phyloP scores from a whole-genome alignment of 805 yeast species.

The Wilhelminamyces savonicus region DNA sequence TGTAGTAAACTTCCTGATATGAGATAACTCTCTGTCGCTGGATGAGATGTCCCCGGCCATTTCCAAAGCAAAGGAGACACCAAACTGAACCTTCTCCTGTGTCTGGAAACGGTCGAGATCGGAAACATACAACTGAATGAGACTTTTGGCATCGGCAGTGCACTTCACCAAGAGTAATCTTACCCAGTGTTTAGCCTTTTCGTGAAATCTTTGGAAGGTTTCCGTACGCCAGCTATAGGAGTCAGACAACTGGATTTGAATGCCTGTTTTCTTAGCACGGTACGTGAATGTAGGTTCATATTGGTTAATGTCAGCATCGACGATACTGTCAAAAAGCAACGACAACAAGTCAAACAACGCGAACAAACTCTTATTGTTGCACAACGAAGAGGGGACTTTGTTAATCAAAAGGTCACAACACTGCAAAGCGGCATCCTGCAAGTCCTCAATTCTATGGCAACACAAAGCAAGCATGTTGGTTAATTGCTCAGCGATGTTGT shows the following conservation, averaged over 20 bases:
- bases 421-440: slow-evolving; percentile 75
- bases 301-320: slow-evolving; percentile 77
- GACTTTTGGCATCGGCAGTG: slow-evolving; percentile 68
- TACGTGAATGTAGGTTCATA: slow-evolving; percentile 80
- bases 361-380: slow-evolving; percentile 67
- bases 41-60: slow-evolving; percentile 73
- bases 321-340: slow-evolving; percentile 68
- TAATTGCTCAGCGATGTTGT: slow-evolving; percentile 57
- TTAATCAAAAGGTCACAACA: slow-evolving; percentile 65
- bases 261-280: slow-evolving; percentile 36
- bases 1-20: slow-evolving; percentile 32
- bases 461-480: slow-evolving; percentile 61
- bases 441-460: slow-evolving; percentile 67
- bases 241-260: slow-evolving; percentile 61
- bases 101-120: slow-evolving; percentile 13
- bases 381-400: slow-evolving; percentile 69
- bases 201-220: slow-evolving; percentile 56
- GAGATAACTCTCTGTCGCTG: slow-evolving; percentile 58
- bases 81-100: slow-evolving; percentile 49
- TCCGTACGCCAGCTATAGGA: slow-evolving; percentile 67
- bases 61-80: slow-evolving; percentile 86
- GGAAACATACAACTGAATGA: slow-evolving; percentile 72
- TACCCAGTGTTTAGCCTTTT: slow-evolving; percentile 64
- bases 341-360: slow-evolving; percentile 77
- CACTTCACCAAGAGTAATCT: slow-evolving; percentile 49